A percentile compares a stretch with the other conserved stretches of the same genome.
These are phyloP conservation scores for Starmerella apicola DNA, from an alignment of 805 yeast genomes.

Conservation along the genomic window DNA sequence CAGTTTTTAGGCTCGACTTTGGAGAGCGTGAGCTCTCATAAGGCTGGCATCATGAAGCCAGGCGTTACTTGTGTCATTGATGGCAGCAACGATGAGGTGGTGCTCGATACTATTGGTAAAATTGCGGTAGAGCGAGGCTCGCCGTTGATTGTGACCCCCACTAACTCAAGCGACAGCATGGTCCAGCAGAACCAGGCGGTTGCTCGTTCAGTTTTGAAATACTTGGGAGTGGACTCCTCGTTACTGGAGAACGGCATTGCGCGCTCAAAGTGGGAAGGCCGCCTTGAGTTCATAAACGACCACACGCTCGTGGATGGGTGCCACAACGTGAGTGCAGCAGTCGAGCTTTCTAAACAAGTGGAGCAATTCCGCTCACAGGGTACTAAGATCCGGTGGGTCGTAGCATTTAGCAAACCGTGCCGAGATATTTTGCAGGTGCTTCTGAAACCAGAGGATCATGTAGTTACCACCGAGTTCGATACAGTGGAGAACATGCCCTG, in stretches of 20 bases:
- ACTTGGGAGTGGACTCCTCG: not conserved
- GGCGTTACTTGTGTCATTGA: constrained; percentile 59
- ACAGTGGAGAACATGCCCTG: constrained; percentile 88
- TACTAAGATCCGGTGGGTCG: constrained; percentile 38
- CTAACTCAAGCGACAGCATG: constrained; percentile 24
- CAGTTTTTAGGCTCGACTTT: constrained; percentile 56
- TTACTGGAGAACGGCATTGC: constrained; percentile 41
- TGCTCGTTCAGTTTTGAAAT: constrained; percentile 1
- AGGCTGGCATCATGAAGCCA: constrained; percentile 72
- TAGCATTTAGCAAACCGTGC: constrained; percentile 66
- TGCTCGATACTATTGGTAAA: constrained; percentile 26
- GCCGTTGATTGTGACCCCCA: constrained; percentile 9
- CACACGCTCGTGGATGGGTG: constrained; percentile 73
- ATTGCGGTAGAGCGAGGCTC: constrained; percentile 6
- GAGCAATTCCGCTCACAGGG: constrained; percentile 24
- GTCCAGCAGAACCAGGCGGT: constrained; percentile 8
- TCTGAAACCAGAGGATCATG: constrained; percentile 39
- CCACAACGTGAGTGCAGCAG: constrained; percentile 77
- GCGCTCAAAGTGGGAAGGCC: constrained; percentile 69
- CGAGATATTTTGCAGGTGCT: constrained; percentile 39
- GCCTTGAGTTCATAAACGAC: constrained; percentile 46
- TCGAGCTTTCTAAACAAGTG: constrained; percentile 50
- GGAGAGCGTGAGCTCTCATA: constrained; percentile 55
- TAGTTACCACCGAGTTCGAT: constrained; percentile 53
- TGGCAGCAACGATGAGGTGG: constrained; percentile 45